Evolutionary conservation across 2,329 filamentous ascomycete species (phyloP), one percentile per base, ranked within the genome.

Genomic region (Teratosphaeria viscida): DNA sequence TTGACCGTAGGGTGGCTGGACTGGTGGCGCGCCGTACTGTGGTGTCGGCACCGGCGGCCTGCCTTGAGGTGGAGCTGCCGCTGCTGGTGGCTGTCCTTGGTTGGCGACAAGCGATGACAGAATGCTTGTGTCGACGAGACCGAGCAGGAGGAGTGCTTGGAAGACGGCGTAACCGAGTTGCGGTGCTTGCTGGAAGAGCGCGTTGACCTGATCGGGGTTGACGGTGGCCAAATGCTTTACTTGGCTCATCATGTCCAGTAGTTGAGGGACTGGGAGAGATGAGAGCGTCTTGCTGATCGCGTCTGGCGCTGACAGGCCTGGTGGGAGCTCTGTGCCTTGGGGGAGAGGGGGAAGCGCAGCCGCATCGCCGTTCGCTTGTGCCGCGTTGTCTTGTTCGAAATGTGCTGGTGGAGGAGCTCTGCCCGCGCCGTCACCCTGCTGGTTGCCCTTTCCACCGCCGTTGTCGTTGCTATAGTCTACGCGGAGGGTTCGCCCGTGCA

Each of bases 401-500:
- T 70, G 72, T 39, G 75, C 70, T 19, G 77, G 74, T 57, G 76
- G 75, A 56, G 74, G 65, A 27, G 66, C 66, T 27, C 67, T 55
- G 32, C 54, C 64, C 75, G 70, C 58, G 2, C 59, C 61, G 26
- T 63, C 60, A 52, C 53, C 29, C 32, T 57, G 43, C 49, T 54
- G 37, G 16, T 61, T 58, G 26, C 64, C 63, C 53, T 65, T 66
- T 59, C 88, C 87, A 66, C 88, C 87, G 66, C 87, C 87, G 65
- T 90, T 90, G 73, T 96, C 92, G 74, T 96, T 95, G 61, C 90
- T 94, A 76, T 95, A 99, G 75, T 97, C 94, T 59, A 99, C 94
- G 62, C 92, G 85, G 64, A 99, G 82, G 74, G 95, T 95, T 69
- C 94, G 85, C 59, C 91, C 91, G 86, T 96, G 95, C 71, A 96